Conservation (phyloP, 805 yeast genomes). For the Ogataea methylovora region DNA sequence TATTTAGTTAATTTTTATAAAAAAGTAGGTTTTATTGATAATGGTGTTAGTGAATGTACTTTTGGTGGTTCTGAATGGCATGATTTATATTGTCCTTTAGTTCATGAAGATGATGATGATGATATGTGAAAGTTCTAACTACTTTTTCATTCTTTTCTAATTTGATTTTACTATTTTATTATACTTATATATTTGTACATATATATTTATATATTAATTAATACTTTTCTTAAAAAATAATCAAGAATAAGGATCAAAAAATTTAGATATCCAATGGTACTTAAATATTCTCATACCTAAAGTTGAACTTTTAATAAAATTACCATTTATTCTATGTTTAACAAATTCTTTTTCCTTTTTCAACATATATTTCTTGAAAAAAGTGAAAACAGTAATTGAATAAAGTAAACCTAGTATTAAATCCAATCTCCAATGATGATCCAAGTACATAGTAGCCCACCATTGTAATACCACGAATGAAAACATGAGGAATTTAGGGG, state of each 20-base stretch:
- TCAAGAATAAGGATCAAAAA: slow-evolving; percentile 41
- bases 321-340: slow-evolving; percentile 30
- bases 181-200: background rate
- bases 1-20: slow-evolving; percentile 69
- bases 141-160: background rate
- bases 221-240: background rate
- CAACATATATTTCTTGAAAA: slow-evolving; percentile 28
- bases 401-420: slow-evolving; percentile 48
- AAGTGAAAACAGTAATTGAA: slow-evolving; percentile 35
- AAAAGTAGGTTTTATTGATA: slow-evolving; percentile 68
- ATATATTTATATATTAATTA: background rate
- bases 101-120: slow-evolving; percentile 37
- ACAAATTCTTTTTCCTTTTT: slow-evolving; percentile 30
- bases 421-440: slow-evolving; percentile 67
- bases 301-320: slow-evolving; percentile 35
- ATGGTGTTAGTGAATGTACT: slow-evolving; percentile 54
- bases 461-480: slow-evolving; percentile 49
- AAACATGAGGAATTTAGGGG: slow-evolving; percentile 29
- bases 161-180: background rate
- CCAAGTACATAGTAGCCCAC: slow-evolving; percentile 72
- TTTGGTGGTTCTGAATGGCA: slow-evolving; percentile 58
- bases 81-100: slow-evolving; percentile 38
- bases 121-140: slow-evolving; percentile 11
- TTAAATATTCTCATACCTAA: slow-evolving; percentile 62
- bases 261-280: slow-evolving; percentile 35